Percentiles rank a stretch among this genome's conserved stretches.
Evolutionary conservation across 345 rosid genomes (phyloP).

Genomic region (Kandelia obovata): DNA sequence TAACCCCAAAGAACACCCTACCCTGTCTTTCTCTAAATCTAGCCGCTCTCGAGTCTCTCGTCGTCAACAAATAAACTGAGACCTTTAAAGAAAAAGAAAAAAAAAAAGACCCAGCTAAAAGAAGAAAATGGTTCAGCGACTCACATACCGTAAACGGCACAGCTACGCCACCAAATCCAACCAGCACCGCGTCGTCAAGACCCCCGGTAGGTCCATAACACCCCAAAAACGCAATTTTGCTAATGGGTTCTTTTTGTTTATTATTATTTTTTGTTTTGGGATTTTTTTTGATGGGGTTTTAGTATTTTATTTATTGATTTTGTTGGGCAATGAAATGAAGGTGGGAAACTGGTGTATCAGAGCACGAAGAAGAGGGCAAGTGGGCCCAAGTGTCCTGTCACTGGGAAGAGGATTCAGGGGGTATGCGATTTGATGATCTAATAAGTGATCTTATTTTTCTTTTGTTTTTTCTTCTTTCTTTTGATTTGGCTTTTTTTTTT

Average conservation of each 20-base stretch:
- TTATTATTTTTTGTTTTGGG: background rate
- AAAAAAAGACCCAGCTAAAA: background rate
- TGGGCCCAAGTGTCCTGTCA: conserved; percentile 89
- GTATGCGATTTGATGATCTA: conserved; percentile 28
- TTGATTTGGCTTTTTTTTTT: background rate
- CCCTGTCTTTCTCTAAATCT: too few species aligned
- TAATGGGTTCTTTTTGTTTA: background rate
- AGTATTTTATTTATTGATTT: background rate
- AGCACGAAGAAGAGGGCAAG: conserved; percentile 77
- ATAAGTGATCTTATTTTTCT: background rate
- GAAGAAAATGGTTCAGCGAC: conserved; percentile 79
- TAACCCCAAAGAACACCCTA: background rate
- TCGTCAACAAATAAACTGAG: background rate
- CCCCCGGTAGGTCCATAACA: conserved; percentile 52
- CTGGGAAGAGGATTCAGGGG: conserved; percentile 93
- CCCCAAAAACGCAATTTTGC: background rate
- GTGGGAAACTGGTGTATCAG: conserved; percentile 89
- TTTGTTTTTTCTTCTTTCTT: background rate
- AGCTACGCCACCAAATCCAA: conserved; percentile 95
- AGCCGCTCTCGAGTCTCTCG: background rate
- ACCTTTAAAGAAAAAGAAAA: background rate
- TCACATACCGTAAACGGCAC: conserved; percentile 79
- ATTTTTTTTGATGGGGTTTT: background rate
- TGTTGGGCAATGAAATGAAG: conserved; percentile 27
- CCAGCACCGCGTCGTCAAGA: conserved; percentile 88